Evolutionary conservation across 441 rosid genomes (phyloP).

Genomic region (Bruguiera hainesii): DNA sequence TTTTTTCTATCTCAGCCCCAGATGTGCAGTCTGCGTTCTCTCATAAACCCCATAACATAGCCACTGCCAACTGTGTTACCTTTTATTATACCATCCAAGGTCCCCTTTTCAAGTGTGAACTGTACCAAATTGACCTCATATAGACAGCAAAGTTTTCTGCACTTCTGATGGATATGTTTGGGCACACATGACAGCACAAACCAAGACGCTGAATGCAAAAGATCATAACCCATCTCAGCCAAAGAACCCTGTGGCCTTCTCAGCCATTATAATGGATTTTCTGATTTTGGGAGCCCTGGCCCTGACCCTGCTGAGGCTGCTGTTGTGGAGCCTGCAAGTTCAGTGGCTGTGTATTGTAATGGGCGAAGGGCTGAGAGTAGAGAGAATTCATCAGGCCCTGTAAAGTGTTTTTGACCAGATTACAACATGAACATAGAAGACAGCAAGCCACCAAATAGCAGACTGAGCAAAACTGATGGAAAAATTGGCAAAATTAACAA

Average conservation of each 20-base stretch:
- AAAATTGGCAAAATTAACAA: background rate
- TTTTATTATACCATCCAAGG: constrained; percentile 33
- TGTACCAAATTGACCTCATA: constrained; percentile 36
- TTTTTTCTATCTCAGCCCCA: constrained; percentile 50
- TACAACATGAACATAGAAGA: too few relatives aligned
- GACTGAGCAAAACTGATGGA: background rate
- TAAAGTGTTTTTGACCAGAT: constrained; percentile 11
- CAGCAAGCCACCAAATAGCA: background rate
- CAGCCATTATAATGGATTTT: constrained; percentile 83
- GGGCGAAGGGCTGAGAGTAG: constrained; percentile 88
- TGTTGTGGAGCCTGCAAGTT: constrained; percentile 65
- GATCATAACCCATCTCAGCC: constrained; percentile 65
- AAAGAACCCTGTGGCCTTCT: constrained; percentile 28
- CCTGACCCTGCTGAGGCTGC: constrained; percentile 71
- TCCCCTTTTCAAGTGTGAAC: constrained; percentile 23
- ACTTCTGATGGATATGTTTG: constrained; percentile 30
- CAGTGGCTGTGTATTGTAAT: constrained; percentile 72
- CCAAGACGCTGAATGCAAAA: constrained; percentile 76
- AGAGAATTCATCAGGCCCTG: constrained; percentile 94
- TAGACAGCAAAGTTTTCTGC: constrained; percentile 35
- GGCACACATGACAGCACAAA: constrained; percentile 72
- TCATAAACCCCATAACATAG: constrained; percentile 20
- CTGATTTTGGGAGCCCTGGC: constrained; percentile 68
- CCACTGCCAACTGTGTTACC: constrained; percentile 15
- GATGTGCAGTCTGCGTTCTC: constrained; percentile 39